Evolutionary conservation across 495 filamentous ascomycete genomes (phyloP).

Genomic region (Hypomontagnella submonticulosa): DNA sequence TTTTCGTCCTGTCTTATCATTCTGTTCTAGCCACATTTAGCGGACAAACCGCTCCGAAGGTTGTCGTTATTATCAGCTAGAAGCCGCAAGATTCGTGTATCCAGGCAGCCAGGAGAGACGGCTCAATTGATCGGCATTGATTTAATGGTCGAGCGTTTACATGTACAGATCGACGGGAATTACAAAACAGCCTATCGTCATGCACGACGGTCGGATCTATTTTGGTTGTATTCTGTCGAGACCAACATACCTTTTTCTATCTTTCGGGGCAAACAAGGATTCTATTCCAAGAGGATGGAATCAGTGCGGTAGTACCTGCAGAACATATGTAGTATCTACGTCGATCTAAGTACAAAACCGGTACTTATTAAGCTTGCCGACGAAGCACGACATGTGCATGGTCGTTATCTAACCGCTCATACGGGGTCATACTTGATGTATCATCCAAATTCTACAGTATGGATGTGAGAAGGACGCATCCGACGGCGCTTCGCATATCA

Average conservation of each 20-base stretch:
- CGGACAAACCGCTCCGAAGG: slow-evolving; percentile 19
- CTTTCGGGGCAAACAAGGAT: slow-evolving; percentile 15
- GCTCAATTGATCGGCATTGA: slow-evolving; percentile 23
- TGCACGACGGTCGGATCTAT: slow-evolving; percentile 1
- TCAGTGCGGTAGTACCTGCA: slow-evolving; percentile 39
- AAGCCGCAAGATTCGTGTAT: neutral
- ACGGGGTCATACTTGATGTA: no score
- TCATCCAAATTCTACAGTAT: no score
- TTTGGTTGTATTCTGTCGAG: neutral
- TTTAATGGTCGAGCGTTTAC: neutral
- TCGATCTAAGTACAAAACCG: slow-evolving; percentile 19
- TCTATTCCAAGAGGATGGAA: slow-evolving; percentile 28
- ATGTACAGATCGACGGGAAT: slow-evolving; percentile 7
- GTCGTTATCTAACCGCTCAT: neutral
- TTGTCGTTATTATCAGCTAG: slow-evolving; percentile 1
- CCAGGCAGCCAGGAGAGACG: neutral
- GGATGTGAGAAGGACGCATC: no score
- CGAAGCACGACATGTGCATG: slow-evolving; percentile 1
- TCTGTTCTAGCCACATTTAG: slow-evolving; percentile 11
- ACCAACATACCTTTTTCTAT: slow-evolving; percentile 7
- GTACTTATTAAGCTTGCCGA: slow-evolving; percentile 4
- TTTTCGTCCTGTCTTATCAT: slow-evolving; percentile 17
- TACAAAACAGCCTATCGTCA: slow-evolving; percentile 13
- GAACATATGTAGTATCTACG: slow-evolving; percentile 11
- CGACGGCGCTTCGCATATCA: no score